phyloP scores from a whole-genome alignment of 169 alveolate genomes.

The Cyclospora cayetanensis region DNA sequence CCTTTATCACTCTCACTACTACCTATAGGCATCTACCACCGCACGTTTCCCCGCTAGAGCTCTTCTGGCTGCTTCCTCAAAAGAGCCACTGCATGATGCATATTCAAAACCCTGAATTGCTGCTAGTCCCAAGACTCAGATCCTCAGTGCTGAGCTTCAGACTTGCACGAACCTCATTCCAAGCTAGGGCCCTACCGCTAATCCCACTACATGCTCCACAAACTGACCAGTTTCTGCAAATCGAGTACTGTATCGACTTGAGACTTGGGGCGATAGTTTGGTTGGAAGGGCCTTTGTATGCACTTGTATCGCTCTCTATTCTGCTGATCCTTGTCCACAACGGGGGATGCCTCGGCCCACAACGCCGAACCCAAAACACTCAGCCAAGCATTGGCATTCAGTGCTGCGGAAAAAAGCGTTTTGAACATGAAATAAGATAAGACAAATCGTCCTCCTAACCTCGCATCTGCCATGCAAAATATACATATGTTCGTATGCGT shows the following conservation, averaged over 20 bases:
- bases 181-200: not conserved
- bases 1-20: too few relatives aligned
- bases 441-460: too few relatives aligned
- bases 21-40: too few relatives aligned
- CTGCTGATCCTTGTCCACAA: not conserved
- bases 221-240: not conserved
- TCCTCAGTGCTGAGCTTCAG: not conserved
- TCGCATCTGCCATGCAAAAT: too few relatives aligned
- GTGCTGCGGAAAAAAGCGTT: too few relatives aligned
- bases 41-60: too few relatives aligned
- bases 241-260: not conserved
- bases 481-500: too few relatives aligned
- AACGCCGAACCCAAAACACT: slow-evolving; percentile 11
- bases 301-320: not conserved
- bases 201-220: not conserved
- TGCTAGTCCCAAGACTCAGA: not conserved
- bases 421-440: too few relatives aligned
- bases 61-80: too few relatives aligned
- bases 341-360: not conserved
- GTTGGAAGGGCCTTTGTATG: not conserved
- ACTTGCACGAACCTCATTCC: too few relatives aligned
- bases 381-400: not conserved
- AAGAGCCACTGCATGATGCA: too few relatives aligned
- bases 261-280: not conserved
- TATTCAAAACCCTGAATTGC: too few relatives aligned